These are phyloP conservation scores for Herpetomonas muscarum DNA, from an alignment of 208 protist genomes.

Conservation along the genomic window DNA sequence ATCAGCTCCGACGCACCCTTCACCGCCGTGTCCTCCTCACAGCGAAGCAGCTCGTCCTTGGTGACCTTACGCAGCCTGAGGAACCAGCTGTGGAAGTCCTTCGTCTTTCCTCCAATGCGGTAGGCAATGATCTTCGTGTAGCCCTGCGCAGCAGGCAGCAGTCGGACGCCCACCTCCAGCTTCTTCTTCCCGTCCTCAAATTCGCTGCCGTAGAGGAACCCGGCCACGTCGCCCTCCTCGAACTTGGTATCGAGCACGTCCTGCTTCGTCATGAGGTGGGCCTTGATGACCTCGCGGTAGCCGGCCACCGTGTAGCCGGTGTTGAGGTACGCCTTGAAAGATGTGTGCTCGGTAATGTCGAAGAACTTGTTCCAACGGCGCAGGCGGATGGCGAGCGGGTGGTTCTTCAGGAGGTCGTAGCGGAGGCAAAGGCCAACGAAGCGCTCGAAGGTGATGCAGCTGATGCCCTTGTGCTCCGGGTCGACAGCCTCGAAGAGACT, in stretches of 20 bases:
- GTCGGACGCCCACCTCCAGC: slow-evolving; percentile 65
- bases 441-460: slow-evolving; percentile 70
- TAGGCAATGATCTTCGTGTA: slow-evolving; percentile 85
- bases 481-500: slow-evolving; percentile 64
- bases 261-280: slow-evolving; percentile 54
- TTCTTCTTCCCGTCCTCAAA: slow-evolving; percentile 41
- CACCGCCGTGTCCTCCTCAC: slow-evolving; percentile 81
- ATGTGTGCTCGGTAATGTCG: slow-evolving; percentile 59
- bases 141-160: slow-evolving; percentile 50
- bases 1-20: slow-evolving; percentile 82
- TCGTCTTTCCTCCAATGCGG: slow-evolving; percentile 79
- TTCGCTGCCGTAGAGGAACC: slow-evolving; percentile 76
- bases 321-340: slow-evolving; percentile 53
- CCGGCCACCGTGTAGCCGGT: slow-evolving; percentile 84
- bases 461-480: slow-evolving; percentile 32
- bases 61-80: slow-evolving; percentile 62
- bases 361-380: slow-evolving; percentile 75
- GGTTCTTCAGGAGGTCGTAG: slow-evolving; percentile 81
- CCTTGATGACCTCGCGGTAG: slow-evolving; percentile 61
- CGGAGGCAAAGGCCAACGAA: slow-evolving; percentile 73
- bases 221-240: slow-evolving; percentile 42
- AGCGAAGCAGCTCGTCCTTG: slow-evolving; percentile 76
- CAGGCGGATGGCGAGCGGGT: slow-evolving; percentile 70
- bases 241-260: slow-evolving; percentile 56
- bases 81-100: slow-evolving; percentile 81